Conservation (phyloP, 805 yeast species). For the Cyberlindnera sargentensis region DNA sequence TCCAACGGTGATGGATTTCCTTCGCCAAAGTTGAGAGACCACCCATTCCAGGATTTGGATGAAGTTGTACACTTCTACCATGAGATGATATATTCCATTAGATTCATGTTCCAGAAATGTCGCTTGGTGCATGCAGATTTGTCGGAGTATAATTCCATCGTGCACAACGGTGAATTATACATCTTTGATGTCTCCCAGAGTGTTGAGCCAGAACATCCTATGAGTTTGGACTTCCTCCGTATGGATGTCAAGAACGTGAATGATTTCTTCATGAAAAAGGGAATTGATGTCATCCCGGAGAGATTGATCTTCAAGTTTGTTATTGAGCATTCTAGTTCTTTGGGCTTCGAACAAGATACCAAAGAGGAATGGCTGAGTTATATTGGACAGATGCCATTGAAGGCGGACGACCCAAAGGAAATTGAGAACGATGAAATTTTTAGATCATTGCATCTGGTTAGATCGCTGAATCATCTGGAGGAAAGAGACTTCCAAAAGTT, state of each 20-base stretch:
- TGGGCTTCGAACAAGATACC: slow-evolving; percentile 33
- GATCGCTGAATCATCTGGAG: slow-evolving; percentile 76
- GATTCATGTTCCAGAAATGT: slow-evolving; percentile 82
- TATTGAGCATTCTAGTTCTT: slow-evolving; percentile 36
- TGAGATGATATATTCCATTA: slow-evolving; percentile 76
- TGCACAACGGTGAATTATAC: slow-evolving; percentile 70
- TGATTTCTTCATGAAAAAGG: slow-evolving; percentile 71
- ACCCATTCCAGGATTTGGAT: slow-evolving; percentile 60
- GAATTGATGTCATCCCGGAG: slow-evolving; percentile 75
- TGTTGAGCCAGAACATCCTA: slow-evolving; percentile 97
- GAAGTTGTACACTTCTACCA: slow-evolving; percentile 64
- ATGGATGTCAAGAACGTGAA: slow-evolving; percentile 98
- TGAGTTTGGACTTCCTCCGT: slow-evolving; percentile 87
- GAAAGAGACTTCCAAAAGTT: slow-evolving; percentile 85
- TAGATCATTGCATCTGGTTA: slow-evolving; percentile 68
- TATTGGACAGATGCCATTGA: slow-evolving; percentile 49
- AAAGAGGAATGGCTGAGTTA: slow-evolving; percentile 32
- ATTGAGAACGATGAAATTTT: slow-evolving; percentile 81
- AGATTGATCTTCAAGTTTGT: slow-evolving; percentile 74
- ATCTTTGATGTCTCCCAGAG: slow-evolving; percentile 96
- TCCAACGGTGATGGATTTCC: slow-evolving; percentile 77
- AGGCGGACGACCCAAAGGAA: slow-evolving; percentile 41
- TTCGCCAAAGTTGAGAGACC: slow-evolving; percentile 84
- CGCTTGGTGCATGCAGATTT: slow-evolving; percentile 93
- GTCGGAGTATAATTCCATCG: slow-evolving; percentile 88